Base-by-base conservation (phyloP, 2,329 filamentous ascomycete species). In the Scedosporium apiospermum region DNA sequence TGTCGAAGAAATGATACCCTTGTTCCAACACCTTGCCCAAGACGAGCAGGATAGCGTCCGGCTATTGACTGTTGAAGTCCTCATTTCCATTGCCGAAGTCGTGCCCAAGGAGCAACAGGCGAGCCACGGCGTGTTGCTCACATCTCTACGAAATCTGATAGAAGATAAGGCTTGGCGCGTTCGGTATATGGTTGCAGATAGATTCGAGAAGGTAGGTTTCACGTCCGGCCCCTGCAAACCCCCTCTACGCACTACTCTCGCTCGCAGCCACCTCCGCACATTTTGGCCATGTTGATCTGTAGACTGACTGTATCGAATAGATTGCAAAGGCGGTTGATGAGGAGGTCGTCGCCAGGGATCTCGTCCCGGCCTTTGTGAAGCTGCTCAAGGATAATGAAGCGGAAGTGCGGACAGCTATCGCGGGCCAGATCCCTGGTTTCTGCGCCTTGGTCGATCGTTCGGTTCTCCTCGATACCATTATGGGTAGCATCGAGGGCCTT, bases 161-260 rank as follows among this genome's bases (percentile, higher is more conserved):
- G 95, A 97, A 71, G 95, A 99, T 76, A 99, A 98, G 85, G 98
- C 95, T 79, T 99, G 95, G 95, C 88, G 95, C 72, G 95, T 99
- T 65, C 87, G 95, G 74, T 99, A 98, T 77, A 99, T 99, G 95
- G 95, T 99, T 69, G 95, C 95, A 58, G 95, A 99, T 76, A 87
- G 92, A 73, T 99, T 97, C 72, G 95, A 99, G 77, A 97, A 98
- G 89, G 91, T 91, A 72, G 59, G 72, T 61, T 62, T 27, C 9
- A 49, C 18, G 12, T 49, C 44, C 14, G 5, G n/a, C n/a, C 14
- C 44, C 16, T 18, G n/a, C 44, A 6, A n/a, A 18, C 16, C 16
- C 7, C 16, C 12, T 12, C 38, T 55, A 10, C 58, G 41, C 23
- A 61, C 16, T 27, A n/a, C 10, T 6, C 23, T 14, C 2, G n/a